These are phyloP conservation scores for Jacaranda copaia DNA, from an alignment of 257 asterid species.

Conservation along the genomic window DNA sequence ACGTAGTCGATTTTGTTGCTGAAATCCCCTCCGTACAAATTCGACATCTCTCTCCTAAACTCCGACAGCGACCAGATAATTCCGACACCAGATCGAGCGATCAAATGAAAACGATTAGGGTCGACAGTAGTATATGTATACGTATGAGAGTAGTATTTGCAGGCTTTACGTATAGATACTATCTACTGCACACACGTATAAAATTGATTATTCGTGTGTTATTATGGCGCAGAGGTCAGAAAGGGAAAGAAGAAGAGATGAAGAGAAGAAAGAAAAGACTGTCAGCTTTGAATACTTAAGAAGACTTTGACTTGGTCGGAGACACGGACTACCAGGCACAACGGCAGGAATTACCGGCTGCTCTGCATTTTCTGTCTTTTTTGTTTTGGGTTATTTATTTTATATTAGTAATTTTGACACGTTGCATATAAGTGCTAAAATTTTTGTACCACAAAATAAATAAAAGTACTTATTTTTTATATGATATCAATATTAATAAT, in stretches of 20 bases:
- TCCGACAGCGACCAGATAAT: neutral
- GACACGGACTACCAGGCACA: slow-evolving; percentile 17
- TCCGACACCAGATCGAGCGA: slow-evolving; percentile 11
- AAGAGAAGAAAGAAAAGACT: neutral
- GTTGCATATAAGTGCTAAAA: too few species aligned
- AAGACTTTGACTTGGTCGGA: slow-evolving; percentile 28
- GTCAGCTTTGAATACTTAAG: neutral
- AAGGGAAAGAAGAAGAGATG: neutral
- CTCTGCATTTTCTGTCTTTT: too few species aligned
- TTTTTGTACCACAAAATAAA: too few species aligned
- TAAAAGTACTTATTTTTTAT: too few species aligned
- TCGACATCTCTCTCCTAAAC: slow-evolving; percentile 50
- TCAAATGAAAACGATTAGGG: neutral
- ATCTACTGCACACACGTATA: neutral
- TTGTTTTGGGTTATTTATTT: too few species aligned
- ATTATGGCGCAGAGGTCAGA: slow-evolving; percentile 5
- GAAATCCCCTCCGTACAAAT: slow-evolving; percentile 58
- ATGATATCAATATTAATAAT: too few species aligned
- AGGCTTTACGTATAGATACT: neutral
- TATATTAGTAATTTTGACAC: too few species aligned
- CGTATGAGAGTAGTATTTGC: slow-evolving; percentile 14
- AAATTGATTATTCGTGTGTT: slow-evolving; percentile 5
- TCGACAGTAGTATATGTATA: neutral
- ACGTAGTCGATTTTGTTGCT: slow-evolving; percentile 76
- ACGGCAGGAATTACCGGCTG: neutral